Evolutionary conservation across 2,329 filamentous ascomycete species (phyloP), one percentile per base, ranked within the genome.

Genomic region (Neonectria magnoliae): DNA sequence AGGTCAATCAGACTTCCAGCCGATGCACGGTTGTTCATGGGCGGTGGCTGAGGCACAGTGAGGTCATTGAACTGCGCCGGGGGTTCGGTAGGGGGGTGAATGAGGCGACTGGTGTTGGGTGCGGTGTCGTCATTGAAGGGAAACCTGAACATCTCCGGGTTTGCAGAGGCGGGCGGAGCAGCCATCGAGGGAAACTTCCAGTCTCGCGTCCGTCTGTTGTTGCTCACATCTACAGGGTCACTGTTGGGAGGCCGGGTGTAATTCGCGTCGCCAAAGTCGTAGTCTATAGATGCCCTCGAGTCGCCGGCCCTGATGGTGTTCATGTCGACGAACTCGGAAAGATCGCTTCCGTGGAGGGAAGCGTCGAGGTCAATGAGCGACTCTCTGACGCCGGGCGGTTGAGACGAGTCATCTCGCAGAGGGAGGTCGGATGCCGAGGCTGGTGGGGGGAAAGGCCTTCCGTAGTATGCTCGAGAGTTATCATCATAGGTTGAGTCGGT

Each of bases 281-380:
- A 85, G 48, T 88, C 85, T 63, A 82, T 80, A 1, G 85, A 84
- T 25, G 77, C 76, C 33, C 82, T 80, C 9, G 82, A 80, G 18
- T 82, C 81, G 7, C 78, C 81, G n/a, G 84, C 81, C 65, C 79
- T 84, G 66, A 90, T 87, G 5, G 88, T 90, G 58, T 86, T 85
- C 82, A 90, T 82, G 68, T 90, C 87, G 41, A 84, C 84, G 66
- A 89, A 90, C 57, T 81, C 84, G 1, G 87, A 87, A 1, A 88
- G 78, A 4, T 86, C 85, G 41, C 80, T 83, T 2, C 85, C 86
- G 47, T 84, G 81, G 7, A 90, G 78, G 18, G 87, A 89, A 2
- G 83, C 85, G 66, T 90, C 89, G 8, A 91, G 82, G 69, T 91
- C 88, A 61, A 91, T 91, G 18, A 90, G 81, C 1, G 88, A 89